These are phyloP conservation scores for Agastache rugosa DNA, from an alignment of 257 asterid genomes.

Conservation along the genomic window DNA sequence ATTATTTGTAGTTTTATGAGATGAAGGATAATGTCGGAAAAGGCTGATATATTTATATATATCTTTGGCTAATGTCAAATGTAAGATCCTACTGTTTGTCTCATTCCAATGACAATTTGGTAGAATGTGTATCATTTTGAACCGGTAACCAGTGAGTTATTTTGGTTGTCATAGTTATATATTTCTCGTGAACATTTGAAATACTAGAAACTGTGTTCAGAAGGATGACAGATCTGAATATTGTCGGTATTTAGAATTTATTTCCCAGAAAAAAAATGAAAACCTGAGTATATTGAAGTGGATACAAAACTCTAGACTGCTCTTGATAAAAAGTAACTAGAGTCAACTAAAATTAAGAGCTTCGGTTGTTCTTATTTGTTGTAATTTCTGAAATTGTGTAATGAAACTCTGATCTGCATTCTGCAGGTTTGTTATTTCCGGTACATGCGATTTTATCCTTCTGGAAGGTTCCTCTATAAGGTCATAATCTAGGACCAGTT, in stretches of 20 bases:
- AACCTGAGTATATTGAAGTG: not conserved
- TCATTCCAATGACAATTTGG: not conserved
- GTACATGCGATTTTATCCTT: constrained; percentile 89
- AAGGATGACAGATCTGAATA: not conserved
- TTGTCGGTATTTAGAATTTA: not conserved
- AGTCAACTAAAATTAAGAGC: not conserved
- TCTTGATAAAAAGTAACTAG: not conserved
- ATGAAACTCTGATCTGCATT: constrained; percentile 22
- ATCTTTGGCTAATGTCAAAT: not conserved
- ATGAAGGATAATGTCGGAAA: not conserved
- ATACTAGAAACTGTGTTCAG: not conserved
- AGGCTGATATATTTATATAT: not conserved
- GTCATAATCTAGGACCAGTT: constrained; percentile 43
- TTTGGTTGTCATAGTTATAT: not conserved
- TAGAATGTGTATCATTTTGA: not conserved
- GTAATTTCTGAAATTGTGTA: constrained; percentile 10
- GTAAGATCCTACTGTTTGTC: not conserved
- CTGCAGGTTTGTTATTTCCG: constrained; percentile 94
- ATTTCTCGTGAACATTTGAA: not conserved
- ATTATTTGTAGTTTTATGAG: not conserved
- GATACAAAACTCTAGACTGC: not conserved
- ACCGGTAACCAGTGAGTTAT: not conserved
- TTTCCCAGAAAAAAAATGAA: not conserved
- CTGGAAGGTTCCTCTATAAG: constrained; percentile 95
- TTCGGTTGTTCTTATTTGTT: not conserved